phyloP scores from a whole-genome alignment of 1,284 basidiomycete genomes.

The Boletellus deceptivus region DNA sequence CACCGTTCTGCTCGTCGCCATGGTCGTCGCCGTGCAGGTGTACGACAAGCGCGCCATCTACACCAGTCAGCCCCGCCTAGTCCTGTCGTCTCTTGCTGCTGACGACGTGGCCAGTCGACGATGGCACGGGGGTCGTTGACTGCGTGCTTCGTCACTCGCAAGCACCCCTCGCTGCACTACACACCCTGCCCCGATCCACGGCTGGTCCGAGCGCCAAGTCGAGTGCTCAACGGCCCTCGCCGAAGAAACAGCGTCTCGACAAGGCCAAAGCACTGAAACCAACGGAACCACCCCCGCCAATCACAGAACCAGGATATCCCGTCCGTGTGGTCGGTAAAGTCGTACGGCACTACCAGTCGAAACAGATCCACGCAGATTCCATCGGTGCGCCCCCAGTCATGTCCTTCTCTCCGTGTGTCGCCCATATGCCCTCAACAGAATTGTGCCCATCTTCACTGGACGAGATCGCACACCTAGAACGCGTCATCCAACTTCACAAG shows the following conservation, averaged over 20 bases:
- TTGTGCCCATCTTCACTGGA: conserved; percentile 52
- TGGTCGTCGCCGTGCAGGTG: conserved; percentile 59
- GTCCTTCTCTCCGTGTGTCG: background rate
- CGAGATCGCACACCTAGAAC: conserved; percentile 57
- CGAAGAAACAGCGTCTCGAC: conserved; percentile 19
- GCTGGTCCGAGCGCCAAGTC: conserved; percentile 8
- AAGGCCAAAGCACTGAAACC: conserved; percentile 3
- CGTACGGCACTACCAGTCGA: conserved; percentile 39
- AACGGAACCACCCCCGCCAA: conserved; percentile 35
- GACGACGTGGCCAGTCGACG: conserved; percentile 54
- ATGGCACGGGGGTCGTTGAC: conserved; percentile 68
- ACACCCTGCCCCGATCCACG: background rate
- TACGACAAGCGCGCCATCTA: conserved; percentile 62
- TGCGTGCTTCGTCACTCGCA: conserved; percentile 46
- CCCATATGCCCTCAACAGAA: conserved; percentile 29
- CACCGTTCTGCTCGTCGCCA: conserved; percentile 54
- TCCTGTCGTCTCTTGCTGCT: conserved; percentile 1
- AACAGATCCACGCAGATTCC: conserved; percentile 46
- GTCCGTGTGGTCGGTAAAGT: conserved; percentile 53
- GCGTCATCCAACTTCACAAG: conserved; percentile 53
- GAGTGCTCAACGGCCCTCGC: conserved; percentile 2
- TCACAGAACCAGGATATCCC: conserved; percentile 47
- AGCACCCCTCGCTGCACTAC: background rate
- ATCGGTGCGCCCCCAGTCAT: conserved; percentile 37
- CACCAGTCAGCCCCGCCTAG: conserved; percentile 40